These are phyloP conservation scores for Purshia tridentata DNA, from an alignment of 306 rosid species.

Conservation along the genomic window DNA sequence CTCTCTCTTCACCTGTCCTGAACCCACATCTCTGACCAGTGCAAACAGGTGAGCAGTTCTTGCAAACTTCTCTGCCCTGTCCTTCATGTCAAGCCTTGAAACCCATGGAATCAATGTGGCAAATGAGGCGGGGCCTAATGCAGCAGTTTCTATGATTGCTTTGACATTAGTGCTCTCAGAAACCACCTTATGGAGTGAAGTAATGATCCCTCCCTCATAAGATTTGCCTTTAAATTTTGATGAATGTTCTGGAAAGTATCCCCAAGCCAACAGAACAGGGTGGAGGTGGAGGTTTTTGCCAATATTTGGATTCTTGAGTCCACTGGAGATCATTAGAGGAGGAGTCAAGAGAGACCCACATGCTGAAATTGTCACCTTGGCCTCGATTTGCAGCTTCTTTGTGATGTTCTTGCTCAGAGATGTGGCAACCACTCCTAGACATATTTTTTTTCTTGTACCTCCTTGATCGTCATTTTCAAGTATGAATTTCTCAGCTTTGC, in stretches of 20 bases:
- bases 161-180: constrained; percentile 40
- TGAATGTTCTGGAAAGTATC: constrained; percentile 64
- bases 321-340: constrained; percentile 73
- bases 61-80: constrained; percentile 55
- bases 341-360: constrained; percentile 80
- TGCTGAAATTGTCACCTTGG: constrained; percentile 71
- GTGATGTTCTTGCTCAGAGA: constrained; percentile 42
- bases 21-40: constrained; percentile 72
- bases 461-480: constrained; percentile 40
- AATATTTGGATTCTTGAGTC: constrained; percentile 65
- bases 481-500: constrained; percentile 70
- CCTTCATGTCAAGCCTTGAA: constrained; percentile 71
- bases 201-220: constrained; percentile 80
- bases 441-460: constrained; percentile 38
- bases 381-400: constrained; percentile 68
- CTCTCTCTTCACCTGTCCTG: constrained; percentile 62
- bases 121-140: constrained; percentile 70
- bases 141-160: constrained; percentile 68
- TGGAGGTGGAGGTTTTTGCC: constrained; percentile 87
- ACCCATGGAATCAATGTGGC: constrained; percentile 70
- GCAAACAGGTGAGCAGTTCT: constrained; percentile 76
- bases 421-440: constrained; percentile 68
- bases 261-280: constrained; percentile 72
- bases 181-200: constrained; percentile 64
- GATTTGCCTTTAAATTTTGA: constrained; percentile 47